phyloP scores from a whole-genome alignment of 148 eudicot species.

The Arctostaphylos glauca region DNA sequence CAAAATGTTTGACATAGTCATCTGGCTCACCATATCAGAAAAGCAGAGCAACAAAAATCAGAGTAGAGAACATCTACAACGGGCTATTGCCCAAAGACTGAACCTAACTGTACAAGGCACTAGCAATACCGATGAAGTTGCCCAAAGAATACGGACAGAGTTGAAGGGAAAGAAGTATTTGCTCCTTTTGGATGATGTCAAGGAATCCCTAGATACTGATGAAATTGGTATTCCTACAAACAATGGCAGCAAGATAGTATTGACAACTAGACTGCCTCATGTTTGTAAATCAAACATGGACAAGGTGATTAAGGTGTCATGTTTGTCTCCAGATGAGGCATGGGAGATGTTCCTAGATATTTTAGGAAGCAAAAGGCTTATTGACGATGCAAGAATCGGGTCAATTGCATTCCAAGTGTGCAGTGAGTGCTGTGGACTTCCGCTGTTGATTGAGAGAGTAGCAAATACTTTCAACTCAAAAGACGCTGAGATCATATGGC shows the following conservation, averaged over 20 bases:
- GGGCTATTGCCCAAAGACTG: no score
- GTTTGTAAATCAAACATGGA: neutral
- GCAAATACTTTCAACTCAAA: no score
- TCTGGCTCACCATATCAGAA: no score
- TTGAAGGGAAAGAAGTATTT: no score
- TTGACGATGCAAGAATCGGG: neutral
- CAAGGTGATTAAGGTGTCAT: neutral
- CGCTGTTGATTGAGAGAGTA: conserved; percentile 19
- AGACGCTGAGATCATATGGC: no score
- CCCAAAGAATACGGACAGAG: no score
- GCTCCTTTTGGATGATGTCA: no score
- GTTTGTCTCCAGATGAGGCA: conserved; percentile 7
- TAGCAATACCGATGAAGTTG: no score
- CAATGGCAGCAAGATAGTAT: conserved; percentile 16
- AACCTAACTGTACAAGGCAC: no score
- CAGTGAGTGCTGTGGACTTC: conserved; percentile 4
- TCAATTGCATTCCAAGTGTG: neutral
- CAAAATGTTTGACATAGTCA: no score
- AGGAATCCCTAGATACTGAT: neutral
- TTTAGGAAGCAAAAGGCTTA: neutral
- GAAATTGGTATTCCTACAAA: conserved; percentile 10
- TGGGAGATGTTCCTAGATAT: conserved; percentile 19
- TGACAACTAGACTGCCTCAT: conserved; percentile 11
- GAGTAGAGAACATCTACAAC: no score
- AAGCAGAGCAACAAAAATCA: no score